These are phyloP conservation scores for Zygosaccharomyces sapae DNA, from an alignment of 1,139 yeast genomes.

Conservation along the genomic window DNA sequence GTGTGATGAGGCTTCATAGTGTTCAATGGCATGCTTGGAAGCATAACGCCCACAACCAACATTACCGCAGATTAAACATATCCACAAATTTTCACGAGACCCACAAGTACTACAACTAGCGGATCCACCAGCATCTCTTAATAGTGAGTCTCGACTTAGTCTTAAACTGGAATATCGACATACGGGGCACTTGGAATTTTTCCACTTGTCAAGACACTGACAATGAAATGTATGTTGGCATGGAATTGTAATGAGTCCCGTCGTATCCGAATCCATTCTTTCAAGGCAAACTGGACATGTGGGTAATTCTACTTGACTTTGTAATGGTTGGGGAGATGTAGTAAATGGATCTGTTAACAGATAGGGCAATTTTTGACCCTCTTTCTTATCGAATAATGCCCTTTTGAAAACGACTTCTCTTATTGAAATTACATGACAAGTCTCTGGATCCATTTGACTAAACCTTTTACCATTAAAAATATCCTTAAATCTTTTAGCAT, in stretches of 20 bases:
- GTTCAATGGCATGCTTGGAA: constrained; percentile 81
- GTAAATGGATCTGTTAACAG: constrained; percentile 68
- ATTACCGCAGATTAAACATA: constrained; percentile 83
- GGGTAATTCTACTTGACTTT: constrained; percentile 59
- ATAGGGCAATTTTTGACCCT: constrained; percentile 50
- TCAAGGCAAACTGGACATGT: constrained; percentile 94
- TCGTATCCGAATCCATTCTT: constrained; percentile 74
- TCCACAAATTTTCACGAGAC: constrained; percentile 73
- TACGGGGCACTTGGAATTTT: constrained; percentile 87
- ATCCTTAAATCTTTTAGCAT: constrained; percentile 61
- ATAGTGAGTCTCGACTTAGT: constrained; percentile 20
- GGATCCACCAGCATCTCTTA: constrained; percentile 39
- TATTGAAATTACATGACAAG: constrained; percentile 72
- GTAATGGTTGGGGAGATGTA: constrained; percentile 8
- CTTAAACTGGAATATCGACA: constrained; percentile 66
- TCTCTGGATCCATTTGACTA: constrained; percentile 85
- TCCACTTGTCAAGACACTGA: constrained; percentile 83
- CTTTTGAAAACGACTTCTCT: constrained; percentile 46
- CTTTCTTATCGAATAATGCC: constrained; percentile 28
- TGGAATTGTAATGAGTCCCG: constrained; percentile 82
- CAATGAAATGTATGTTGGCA: constrained; percentile 96
- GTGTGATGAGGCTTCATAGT: constrained; percentile 73
- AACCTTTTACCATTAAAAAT: constrained; percentile 70
- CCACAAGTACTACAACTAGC: constrained; percentile 45
- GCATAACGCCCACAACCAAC: constrained; percentile 93